These are phyloP conservation scores for Cavenderia fasciculata DNA, from an alignment of 78 protist species.

Conservation along the genomic window DNA sequence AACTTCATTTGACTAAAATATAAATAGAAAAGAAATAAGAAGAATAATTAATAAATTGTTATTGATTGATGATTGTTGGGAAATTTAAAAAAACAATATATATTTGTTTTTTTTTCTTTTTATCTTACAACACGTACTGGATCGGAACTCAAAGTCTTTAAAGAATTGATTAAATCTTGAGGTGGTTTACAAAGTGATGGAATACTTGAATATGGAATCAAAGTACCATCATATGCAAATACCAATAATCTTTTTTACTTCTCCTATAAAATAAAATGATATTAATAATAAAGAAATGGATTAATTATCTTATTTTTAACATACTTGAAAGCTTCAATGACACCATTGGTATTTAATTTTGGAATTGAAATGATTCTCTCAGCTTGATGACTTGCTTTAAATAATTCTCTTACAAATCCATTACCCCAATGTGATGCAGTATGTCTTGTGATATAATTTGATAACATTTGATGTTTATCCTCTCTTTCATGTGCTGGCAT, in stretches of 20 bases:
- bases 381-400: constrained; percentile 26
- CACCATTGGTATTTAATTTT: constrained; percentile 12
- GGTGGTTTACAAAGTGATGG: constrained; percentile 47
- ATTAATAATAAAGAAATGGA: no score
- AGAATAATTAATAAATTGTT: no score
- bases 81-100: no score
- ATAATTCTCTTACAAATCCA: constrained; percentile 64
- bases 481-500: constrained; percentile 61
- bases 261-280: no score
- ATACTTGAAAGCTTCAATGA: constrained; percentile 1
- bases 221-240: constrained; percentile 68
- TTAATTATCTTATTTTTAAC: neutral
- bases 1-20: constrained; percentile 8
- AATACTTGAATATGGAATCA: constrained; percentile 35
- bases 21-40: no score
- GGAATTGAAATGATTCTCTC: constrained; percentile 30
- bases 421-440: constrained; percentile 85
- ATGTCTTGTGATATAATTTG: constrained; percentile 77
- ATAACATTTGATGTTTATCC: constrained; percentile 79
- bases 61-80: no score
- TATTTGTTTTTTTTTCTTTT: no score
- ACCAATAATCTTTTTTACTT: constrained; percentile 29
- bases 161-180: constrained; percentile 13
- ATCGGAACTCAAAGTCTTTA: constrained; percentile 15
- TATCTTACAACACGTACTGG: no score